Evolutionary conservation across 345 rosid species (phyloP), one percentile per base, ranked within the genome.

Genomic region (Camelina hispida): DNA sequence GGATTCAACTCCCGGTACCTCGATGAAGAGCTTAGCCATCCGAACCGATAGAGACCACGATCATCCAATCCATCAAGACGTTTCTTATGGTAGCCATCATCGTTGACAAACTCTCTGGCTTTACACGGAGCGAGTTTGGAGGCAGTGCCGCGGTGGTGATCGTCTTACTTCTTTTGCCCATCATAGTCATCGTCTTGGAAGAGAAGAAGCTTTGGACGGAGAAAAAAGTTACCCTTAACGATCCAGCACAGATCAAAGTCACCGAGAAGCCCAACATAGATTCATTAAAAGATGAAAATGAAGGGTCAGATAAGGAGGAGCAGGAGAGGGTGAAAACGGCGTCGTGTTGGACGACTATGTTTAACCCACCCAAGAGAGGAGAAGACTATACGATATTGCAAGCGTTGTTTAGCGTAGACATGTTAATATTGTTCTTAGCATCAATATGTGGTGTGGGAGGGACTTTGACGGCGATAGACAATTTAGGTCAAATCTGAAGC

Each of bases 321-420:
- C 4, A 50, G 22, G 28, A 44, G 44, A 61, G 30, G 53, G 79
- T 16, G 14, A 80, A 76, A 63, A 68, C 74, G 28, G 64, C 52
- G 46, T 80, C 83, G 25, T 69, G 60, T 55, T 55, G 56, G 50
- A 43, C 17, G 48, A 43, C 48, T 43, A 43, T 43, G 15, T 42
- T 42, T 42, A 42, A 42, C 3, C 46, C 15, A 65, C 87, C 87
- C 3, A 80, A 81, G 16, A 81, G 87, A 73, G 89, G 89, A 9
- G 85, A 86, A 16, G 89, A 84, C 78, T 83, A 77, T 51, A 82
- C 84, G 10, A 82, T 86, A 18, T 44, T 86, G 22, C 87, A 86
- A 83, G 89, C 89, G 6, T 74, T 84, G 66, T 81, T 86, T 66
- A 84, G 89, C 75, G 15, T 79, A 3, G 87, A 86, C 74, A 84